Evolutionary conservation across 2,329 filamentous ascomycete species (phyloP), one percentile per base, ranked within the genome.

Genomic region (Colletotrichum spaethianum): DNA sequence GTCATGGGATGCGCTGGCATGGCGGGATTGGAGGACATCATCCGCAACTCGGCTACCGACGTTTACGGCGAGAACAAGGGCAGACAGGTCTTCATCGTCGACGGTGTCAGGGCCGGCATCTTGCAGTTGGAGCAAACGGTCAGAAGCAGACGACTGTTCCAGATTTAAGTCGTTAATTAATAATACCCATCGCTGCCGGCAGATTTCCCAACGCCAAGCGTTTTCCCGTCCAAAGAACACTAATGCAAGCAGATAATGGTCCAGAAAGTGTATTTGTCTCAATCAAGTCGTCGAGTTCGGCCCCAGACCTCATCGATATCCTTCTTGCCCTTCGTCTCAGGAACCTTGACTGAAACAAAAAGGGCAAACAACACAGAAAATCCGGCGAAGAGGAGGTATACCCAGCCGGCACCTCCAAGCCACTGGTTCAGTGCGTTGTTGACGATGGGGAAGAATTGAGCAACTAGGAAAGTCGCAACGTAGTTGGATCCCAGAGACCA

Each of bases 291-390:
- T 70, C 88, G 84, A 52, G 85, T 86, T 69, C 94, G 86, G 1
- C 93, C 94, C 95, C 95, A 98, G n/a, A 98, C 95, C 79, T 98
- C 95, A 77, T 97, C 94, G 0, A 89, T 91, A 78, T 93, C 92
- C 78, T 89, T 91, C 87, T 94, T 97, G 2, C 94, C 95, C 78
- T 91, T 94, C 0, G 95, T 98, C 84, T 98, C 96, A 0, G 96
- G 96, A 23, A 98, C 94, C 57, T 86, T 90, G 83, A 86, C 89
- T 11, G 86, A 85, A 31, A 98, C 91, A 80, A 98, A 98, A 0
- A 88, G 72, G 1, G 90, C 92, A 67, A 93, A 93, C 1, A 93
- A 76, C 0, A 86, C 85, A 0, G 94, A 95, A 72, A 97, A 83
- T 0, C 81, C 92, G 0, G 94, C 91, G 81, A 99, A 99, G n/a